phyloP scores from a whole-genome alignment of 2,329 filamentous ascomycete genomes.

The Ploettnerulaceae sp. region DNA sequence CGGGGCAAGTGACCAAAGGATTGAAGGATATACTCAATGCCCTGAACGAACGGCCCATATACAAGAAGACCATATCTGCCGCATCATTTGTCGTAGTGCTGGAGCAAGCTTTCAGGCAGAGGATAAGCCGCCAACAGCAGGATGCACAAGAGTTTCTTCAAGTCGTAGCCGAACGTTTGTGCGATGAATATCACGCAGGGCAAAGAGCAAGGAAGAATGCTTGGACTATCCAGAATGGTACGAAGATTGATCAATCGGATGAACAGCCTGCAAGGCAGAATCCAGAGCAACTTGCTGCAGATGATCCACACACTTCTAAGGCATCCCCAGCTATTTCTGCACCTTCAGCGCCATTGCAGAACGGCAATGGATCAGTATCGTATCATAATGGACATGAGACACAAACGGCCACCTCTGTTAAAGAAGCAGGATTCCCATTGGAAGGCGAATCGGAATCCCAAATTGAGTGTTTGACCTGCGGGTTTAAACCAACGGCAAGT shows the following conservation, averaged over 20 bases:
- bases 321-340: not conserved
- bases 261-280: slow-evolving; percentile 9
- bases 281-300: slow-evolving; percentile 9
- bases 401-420: slow-evolving; percentile 17
- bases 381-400: not conserved
- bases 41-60: slow-evolving; percentile 88
- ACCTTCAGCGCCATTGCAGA: not conserved
- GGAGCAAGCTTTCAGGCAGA: slow-evolving; percentile 80
- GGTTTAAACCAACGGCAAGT: slow-evolving; percentile 81
- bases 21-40: slow-evolving; percentile 90
- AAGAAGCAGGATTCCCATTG: slow-evolving; percentile 78
- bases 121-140: slow-evolving; percentile 91
- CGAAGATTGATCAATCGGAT: slow-evolving; percentile 1
- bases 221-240: slow-evolving; percentile 27
- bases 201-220: slow-evolving; percentile 63
- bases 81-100: slow-evolving; percentile 77
- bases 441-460: slow-evolving; percentile 92
- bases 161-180: slow-evolving; percentile 83
- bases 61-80: slow-evolving; percentile 89
- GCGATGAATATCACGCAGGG: slow-evolving; percentile 90
- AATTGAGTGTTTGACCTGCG: slow-evolving; percentile 85
- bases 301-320: slow-evolving; percentile 5
- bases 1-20: slow-evolving; percentile 76
- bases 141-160: slow-evolving; percentile 97
- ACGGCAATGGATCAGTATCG: not conserved